These are phyloP conservation scores for Glycine soja DNA, from an alignment of 306 rosid species.

Conservation along the genomic window DNA sequence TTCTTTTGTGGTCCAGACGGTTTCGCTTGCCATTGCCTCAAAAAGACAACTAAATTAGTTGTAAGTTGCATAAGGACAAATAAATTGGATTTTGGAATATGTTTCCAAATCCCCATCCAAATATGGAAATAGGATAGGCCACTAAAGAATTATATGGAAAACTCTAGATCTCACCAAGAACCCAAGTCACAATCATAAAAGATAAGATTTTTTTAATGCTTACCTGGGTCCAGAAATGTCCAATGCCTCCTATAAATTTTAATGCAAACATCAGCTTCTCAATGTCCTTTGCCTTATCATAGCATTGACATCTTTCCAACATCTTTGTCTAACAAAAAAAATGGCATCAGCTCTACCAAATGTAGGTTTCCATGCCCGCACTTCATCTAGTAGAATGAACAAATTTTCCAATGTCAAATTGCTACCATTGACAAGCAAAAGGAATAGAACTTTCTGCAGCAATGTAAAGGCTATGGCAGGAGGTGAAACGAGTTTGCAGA, in stretches of 20 bases:
- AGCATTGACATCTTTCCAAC: neutral
- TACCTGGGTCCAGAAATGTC: slow-evolving; percentile 44
- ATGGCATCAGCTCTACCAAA: slow-evolving; percentile 41
- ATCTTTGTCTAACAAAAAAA: slow-evolving; percentile 7
- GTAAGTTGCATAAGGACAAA: neutral
- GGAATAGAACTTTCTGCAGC: slow-evolving; percentile 8
- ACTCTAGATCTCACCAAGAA: slow-evolving; percentile 41
- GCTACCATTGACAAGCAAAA: slow-evolving; percentile 21
- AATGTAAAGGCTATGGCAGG: slow-evolving; percentile 43
- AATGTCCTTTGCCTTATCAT: neutral
- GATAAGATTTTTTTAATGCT: neutral
- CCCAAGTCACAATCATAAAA: slow-evolving; percentile 2
- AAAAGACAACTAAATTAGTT: neutral
- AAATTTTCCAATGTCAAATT: slow-evolving; percentile 19
- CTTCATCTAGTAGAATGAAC: slow-evolving; percentile 41
- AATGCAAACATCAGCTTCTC: neutral
- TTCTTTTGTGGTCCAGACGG: too few species aligned
- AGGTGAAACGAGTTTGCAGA: slow-evolving; percentile 38
- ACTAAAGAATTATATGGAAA: slow-evolving; percentile 15
- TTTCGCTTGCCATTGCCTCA: too few species aligned
- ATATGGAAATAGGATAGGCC: neutral
- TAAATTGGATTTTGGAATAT: neutral
- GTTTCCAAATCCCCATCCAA: neutral
- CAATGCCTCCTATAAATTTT: slow-evolving; percentile 45
- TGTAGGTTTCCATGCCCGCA: slow-evolving; percentile 35